Conservation (phyloP, 345 rosid species). For the Gossypioides kirkii region DNA sequence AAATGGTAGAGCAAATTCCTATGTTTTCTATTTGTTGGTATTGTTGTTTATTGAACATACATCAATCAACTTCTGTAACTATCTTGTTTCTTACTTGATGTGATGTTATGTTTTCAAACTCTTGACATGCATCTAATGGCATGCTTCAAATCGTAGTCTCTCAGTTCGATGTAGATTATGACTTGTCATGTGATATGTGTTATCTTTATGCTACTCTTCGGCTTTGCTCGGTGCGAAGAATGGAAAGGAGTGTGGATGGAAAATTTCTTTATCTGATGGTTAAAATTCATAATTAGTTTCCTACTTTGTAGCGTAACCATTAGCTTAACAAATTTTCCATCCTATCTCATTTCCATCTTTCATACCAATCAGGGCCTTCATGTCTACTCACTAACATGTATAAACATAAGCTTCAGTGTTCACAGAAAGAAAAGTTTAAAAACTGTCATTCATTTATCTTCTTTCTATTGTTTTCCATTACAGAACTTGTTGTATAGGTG, state of each 20-base stretch:
- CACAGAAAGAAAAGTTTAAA: background rate
- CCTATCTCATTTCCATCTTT: no score
- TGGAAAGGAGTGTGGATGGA: no score
- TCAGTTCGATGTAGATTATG: background rate
- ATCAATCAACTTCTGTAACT: background rate
- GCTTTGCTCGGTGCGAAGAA: no score
- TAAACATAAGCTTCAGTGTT: background rate
- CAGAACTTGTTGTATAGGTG: background rate
- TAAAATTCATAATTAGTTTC: no score
- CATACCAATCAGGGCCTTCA: no score
- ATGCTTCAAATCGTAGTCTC: background rate
- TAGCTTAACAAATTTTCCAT: no score
- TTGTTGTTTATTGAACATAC: background rate
- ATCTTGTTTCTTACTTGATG: background rate
- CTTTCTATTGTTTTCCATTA: background rate
- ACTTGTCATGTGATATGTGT: background rate
- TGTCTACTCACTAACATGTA: background rate
- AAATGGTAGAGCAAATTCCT: conserved; percentile 36
- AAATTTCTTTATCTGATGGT: no score
- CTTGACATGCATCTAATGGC: background rate
- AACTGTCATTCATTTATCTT: background rate
- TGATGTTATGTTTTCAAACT: background rate
- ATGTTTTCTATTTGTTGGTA: background rate
- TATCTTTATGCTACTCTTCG: background rate
- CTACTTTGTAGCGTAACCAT: no score